Conservation (phyloP, 2,329 filamentous ascomycete genomes). For the Nigrograna mackinnonii region DNA sequence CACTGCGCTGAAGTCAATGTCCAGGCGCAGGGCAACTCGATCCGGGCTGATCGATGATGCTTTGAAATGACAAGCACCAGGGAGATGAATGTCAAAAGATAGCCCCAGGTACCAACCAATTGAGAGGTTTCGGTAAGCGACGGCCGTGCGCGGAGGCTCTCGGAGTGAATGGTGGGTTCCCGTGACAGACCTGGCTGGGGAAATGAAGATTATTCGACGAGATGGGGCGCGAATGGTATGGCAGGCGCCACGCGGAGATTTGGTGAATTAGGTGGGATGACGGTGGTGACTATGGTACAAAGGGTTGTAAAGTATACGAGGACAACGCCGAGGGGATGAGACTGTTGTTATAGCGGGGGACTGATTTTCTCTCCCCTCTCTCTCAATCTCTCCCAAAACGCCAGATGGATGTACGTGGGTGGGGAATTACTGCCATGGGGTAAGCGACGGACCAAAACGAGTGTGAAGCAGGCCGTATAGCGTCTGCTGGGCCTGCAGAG, state of each 20-base stretch:
- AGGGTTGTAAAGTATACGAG: constrained; percentile 14
- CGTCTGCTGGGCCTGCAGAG: constrained; percentile 25
- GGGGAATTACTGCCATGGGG: no score
- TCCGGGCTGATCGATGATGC: constrained; percentile 32
- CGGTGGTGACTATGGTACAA: constrained; percentile 17
- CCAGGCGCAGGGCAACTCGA: constrained; percentile 37
- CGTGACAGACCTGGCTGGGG: constrained; percentile 25
- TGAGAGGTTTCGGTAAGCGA: constrained; percentile 28
- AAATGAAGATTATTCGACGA: constrained; percentile 20
- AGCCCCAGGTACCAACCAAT: constrained; percentile 33
- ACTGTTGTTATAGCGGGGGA: no score
- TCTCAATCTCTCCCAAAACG: no score
- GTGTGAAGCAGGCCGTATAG: constrained; percentile 16
- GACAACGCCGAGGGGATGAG: no score
- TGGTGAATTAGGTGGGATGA: constrained; percentile 30
- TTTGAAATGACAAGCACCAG: constrained; percentile 18
- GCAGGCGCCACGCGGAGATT: constrained; percentile 30
- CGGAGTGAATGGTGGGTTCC: constrained; percentile 34
- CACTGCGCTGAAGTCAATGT: constrained; percentile 34
- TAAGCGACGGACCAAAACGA: not conserved
- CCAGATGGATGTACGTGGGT: no score
- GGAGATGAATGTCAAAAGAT: constrained; percentile 29
- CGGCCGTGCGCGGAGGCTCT: constrained; percentile 28
- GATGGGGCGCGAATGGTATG: constrained; percentile 11
- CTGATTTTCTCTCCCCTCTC: no score